Conservation (phyloP, 495 filamentous ascomycete genomes). For the Cladorrhinum samala region DNA sequence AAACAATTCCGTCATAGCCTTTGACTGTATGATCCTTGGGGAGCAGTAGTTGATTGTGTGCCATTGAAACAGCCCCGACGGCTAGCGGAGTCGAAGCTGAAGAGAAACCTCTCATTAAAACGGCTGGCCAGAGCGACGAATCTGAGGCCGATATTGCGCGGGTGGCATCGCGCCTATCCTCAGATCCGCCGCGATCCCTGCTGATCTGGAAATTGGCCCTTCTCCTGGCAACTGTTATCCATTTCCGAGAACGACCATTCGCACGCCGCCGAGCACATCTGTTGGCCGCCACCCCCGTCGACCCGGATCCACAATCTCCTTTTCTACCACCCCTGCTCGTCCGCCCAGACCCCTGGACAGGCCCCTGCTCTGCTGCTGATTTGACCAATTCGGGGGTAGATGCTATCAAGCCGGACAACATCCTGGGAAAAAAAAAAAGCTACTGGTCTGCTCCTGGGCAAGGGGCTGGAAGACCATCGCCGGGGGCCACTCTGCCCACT, state of each 20-base stretch:
- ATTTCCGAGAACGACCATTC: conserved; percentile 7
- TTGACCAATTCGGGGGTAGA: conserved; percentile 13
- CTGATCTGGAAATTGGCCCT: conserved; percentile 10
- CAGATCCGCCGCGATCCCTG: conserved; percentile 10
- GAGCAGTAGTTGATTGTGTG: not conserved
- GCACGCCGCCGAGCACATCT: not conserved
- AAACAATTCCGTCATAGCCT: not conserved
- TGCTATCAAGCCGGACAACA: conserved; percentile 3
- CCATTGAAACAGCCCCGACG: not conserved
- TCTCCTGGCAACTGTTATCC: conserved; percentile 1
- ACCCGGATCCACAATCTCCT: conserved; percentile 13
- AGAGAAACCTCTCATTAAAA: conserved; percentile 6
- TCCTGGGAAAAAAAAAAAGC: conserved; percentile 10
- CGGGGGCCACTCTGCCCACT: not conserved
- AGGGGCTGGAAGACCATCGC: not conserved
- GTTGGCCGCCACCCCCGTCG: conserved; percentile 9
- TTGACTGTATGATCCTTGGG: not conserved
- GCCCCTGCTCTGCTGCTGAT: conserved; percentile 2
- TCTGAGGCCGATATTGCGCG: not conserved
- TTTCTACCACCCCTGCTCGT: conserved; percentile 7
- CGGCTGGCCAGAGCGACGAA: not conserved
- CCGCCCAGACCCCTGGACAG: not conserved
- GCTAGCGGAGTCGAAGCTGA: not conserved
- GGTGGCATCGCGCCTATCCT: not conserved
- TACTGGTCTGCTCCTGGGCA: not conserved